These are phyloP conservation scores for Leishmania braziliensis DNA, from an alignment of 208 protist species.

Conservation along the genomic window DNA sequence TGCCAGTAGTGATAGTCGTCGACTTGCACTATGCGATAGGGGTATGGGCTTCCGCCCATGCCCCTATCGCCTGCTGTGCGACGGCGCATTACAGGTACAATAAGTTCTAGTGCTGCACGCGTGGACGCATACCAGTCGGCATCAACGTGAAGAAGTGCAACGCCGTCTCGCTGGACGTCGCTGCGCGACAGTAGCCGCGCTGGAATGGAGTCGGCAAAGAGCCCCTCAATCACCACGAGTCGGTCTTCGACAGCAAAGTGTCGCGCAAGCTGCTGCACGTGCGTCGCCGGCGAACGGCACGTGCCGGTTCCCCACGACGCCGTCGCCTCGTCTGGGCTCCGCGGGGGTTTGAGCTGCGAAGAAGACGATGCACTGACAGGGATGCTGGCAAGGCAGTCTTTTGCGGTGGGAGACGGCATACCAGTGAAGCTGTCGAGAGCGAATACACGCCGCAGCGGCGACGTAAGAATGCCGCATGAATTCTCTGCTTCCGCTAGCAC, in stretches of 20 bases:
- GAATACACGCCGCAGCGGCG: slow-evolving; percentile 43
- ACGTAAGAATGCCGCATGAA: neutral
- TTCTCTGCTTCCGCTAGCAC: slow-evolving; percentile 35
- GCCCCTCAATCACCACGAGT: slow-evolving; percentile 49
- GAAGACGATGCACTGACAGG: neutral
- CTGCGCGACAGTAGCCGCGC: slow-evolving; percentile 35
- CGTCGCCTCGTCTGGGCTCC: slow-evolving; percentile 4
- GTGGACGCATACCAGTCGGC: slow-evolving; percentile 86
- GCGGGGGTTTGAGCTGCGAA: neutral
- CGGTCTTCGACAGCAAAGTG: slow-evolving; percentile 64
- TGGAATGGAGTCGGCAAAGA: slow-evolving; percentile 59
- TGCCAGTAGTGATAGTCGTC: slow-evolving; percentile 88
- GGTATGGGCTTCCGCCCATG: neutral
- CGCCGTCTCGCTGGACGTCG: slow-evolving; percentile 24
- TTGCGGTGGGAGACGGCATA: slow-evolving; percentile 61
- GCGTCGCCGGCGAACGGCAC: slow-evolving; percentile 41
- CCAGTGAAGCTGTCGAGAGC: slow-evolving; percentile 74
- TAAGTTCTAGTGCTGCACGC: slow-evolving; percentile 40
- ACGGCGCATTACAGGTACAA: slow-evolving; percentile 41
- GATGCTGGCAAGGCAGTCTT: slow-evolving; percentile 24
- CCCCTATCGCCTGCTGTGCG: neutral
- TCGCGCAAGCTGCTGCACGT: slow-evolving; percentile 51
- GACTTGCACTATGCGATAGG: slow-evolving; percentile 59
- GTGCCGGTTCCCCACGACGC: slow-evolving; percentile 72
- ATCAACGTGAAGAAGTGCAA: slow-evolving; percentile 74